Percentiles rank a stretch among this genome's conserved stretches.
phyloP scores from a whole-genome alignment of 306 rosid genomes.

The Begonia peltatifolia region DNA sequence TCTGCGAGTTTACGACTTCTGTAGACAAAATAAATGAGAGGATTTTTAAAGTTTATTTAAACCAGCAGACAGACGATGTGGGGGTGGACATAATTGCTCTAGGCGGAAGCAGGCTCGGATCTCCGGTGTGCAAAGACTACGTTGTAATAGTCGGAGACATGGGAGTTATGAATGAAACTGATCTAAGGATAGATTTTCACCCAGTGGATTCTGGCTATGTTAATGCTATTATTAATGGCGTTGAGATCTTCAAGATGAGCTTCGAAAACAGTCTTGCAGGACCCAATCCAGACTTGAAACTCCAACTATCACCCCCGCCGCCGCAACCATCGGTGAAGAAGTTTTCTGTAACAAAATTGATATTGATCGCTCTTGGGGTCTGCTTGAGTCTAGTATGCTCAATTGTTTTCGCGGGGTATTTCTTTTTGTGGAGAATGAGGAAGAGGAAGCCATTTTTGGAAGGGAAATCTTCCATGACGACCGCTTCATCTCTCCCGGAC shows the following conservation, averaged over 20 bases:
- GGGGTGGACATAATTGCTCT: rapidly evolving
- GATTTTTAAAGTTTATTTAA: background rate
- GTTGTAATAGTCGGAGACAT: background rate
- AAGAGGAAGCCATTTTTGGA: background rate
- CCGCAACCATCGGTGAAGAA: background rate
- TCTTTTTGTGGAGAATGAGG: conserved; percentile 2
- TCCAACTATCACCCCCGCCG: background rate
- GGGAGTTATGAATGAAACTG: background rate
- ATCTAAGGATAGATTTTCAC: conserved; percentile 7
- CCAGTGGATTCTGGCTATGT: rapidly evolving
- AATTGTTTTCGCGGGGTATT: background rate
- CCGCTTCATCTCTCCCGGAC: background rate
- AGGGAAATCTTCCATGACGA: background rate
- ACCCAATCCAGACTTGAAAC: conserved; percentile 1
- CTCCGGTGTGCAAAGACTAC: conserved; percentile 12
- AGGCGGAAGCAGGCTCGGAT: background rate
- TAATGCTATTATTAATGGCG: conserved; percentile 23
- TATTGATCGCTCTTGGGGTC: background rate
- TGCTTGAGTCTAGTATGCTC: background rate
- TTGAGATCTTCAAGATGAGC: conserved; percentile 25
- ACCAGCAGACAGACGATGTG: background rate
- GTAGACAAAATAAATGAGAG: background rate
- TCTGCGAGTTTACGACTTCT: background rate
- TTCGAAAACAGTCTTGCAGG: conserved; percentile 7
- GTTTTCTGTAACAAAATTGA: background rate